phyloP scores from a whole-genome alignment of 208 protist genomes.

The Leishmania gerbilli region DNA sequence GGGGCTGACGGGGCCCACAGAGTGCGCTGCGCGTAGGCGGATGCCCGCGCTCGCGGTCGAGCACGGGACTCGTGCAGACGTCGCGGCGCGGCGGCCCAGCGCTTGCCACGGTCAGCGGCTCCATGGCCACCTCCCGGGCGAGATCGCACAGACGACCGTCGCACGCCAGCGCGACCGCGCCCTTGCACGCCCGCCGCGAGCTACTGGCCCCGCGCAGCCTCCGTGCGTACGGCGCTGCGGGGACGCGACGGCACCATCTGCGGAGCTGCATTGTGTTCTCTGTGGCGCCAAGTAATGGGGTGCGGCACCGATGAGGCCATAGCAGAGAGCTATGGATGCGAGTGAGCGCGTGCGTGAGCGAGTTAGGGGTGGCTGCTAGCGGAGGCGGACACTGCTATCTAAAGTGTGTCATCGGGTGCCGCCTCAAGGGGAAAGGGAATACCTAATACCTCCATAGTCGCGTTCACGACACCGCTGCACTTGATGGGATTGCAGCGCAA shows the following conservation, averaged over 20 bases:
- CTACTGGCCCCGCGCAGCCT: slow-evolving; percentile 61
- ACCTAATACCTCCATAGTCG: slow-evolving; percentile 54
- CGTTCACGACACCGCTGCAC: slow-evolving; percentile 68
- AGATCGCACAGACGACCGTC: not conserved
- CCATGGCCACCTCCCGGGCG: not conserved
- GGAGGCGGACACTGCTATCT: slow-evolving; percentile 49
- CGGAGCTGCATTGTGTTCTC: slow-evolving; percentile 53
- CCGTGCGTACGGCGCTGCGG: slow-evolving; percentile 62
- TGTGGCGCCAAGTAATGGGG: slow-evolving; percentile 41
- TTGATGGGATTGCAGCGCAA: slow-evolving; percentile 64
- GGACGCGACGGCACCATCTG: slow-evolving; percentile 61
- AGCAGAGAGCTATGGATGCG: slow-evolving; percentile 1
- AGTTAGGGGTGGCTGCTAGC: slow-evolving; percentile 42
- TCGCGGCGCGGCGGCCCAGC: not conserved
- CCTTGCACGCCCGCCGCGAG: slow-evolving; percentile 60
- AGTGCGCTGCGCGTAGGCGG: too few relatives aligned
- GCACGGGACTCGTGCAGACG: too few relatives aligned
- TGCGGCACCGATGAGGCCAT: slow-evolving; percentile 3
- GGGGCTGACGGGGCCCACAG: too few relatives aligned
- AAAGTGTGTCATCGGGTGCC: slow-evolving; percentile 60
- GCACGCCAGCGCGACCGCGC: slow-evolving; percentile 36
- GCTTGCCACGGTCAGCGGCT: too few relatives aligned
- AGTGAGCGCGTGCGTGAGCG: slow-evolving; percentile 39
- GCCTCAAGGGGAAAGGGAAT: slow-evolving; percentile 53
- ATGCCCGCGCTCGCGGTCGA: too few relatives aligned